These are phyloP conservation scores for Striga asiatica DNA, from an alignment of 257 asterid species.

Conservation along the genomic window DNA sequence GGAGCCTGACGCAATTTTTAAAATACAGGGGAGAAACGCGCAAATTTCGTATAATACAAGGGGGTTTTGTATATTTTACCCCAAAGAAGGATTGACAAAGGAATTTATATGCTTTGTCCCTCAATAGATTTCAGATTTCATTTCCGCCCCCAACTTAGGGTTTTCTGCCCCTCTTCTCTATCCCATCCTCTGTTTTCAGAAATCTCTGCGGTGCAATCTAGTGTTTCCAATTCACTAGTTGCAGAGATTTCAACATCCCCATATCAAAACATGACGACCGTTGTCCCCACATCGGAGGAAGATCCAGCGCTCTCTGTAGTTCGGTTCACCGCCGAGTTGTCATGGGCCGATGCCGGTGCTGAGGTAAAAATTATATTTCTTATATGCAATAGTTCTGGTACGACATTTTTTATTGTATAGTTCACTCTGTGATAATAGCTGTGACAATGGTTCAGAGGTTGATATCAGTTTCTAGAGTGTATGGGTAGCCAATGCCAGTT, in stretches of 20 bases:
- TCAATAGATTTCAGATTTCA: not conserved
- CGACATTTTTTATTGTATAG: not conserved
- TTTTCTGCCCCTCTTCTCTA: slow-evolving; percentile 9
- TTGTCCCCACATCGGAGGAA: not conserved
- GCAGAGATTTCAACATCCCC: not conserved
- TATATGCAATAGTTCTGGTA: not conserved
- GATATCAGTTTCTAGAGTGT: no score
- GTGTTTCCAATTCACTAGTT: not conserved
- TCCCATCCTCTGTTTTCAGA: slow-evolving; percentile 6
- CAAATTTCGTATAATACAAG: no score
- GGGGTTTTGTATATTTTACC: no score
- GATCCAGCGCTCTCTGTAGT: not conserved
- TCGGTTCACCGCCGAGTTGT: slow-evolving; percentile 27
- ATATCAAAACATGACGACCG: not conserved
- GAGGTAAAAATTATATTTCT: not conserved
- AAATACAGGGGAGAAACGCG: no score
- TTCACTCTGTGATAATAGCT: no score
- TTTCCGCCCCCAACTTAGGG: slow-evolving; percentile 18
- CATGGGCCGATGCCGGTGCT: slow-evolving; percentile 91
- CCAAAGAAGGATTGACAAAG: no score
- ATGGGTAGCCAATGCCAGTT: no score
- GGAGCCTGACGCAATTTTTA: no score
- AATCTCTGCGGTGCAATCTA: slow-evolving; percentile 19
- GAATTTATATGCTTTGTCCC: not conserved
- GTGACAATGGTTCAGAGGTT: no score